Evolutionary conservation across 768 basidiomycete species (phyloP), one percentile per base, ranked within the genome.

Genomic region (Xerocomellus intermedius): DNA sequence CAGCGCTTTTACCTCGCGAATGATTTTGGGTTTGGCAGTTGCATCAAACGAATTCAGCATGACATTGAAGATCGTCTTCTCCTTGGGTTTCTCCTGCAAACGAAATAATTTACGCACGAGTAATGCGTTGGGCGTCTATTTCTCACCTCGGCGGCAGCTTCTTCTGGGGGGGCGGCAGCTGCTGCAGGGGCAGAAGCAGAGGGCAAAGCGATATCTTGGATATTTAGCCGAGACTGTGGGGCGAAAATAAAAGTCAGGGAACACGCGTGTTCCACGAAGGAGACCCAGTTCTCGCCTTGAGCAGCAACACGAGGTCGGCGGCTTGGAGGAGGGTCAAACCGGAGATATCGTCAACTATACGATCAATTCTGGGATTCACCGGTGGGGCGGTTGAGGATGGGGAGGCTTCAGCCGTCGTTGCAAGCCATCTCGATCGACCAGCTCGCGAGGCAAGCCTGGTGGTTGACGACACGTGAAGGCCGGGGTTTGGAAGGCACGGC

Each of bases 31-130:
- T 74, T 99, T 99, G 49, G 91, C 79, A 12, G 82, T 79, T 3
- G 94, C 84, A 58, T 97, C 95, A 66, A 98, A 97, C 44, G 93
- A 93, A 69, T 96, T 93, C 39, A 99, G 82, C 73, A 85, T 94
- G 68, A 98, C 89, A 64, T 87, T 95, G 77, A 99, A 99, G 33
- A 95, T 81, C 17, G 94, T 97, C 85, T 98, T 98, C 78, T 98
- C 97, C 77, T 97, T 98, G 46, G 94, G 94, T 68, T 95, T 97
- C 73, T 94, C 93, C 87, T 93, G 58, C 6, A 22, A 32, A 47
- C 4, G 16, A 6, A 36, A 48, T 19, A 54, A 43, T 42, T 9
- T 13, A 19, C 21, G 41, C 8, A 19, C 35, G 22, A 4, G 17
- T n/a, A 5, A 9, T 1, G 37, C 16, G 8, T n/a, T 6, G 3